Base-by-base conservation (phyloP, 495 filamentous ascomycete species). In the Hypoxylon fragiforme region DNA sequence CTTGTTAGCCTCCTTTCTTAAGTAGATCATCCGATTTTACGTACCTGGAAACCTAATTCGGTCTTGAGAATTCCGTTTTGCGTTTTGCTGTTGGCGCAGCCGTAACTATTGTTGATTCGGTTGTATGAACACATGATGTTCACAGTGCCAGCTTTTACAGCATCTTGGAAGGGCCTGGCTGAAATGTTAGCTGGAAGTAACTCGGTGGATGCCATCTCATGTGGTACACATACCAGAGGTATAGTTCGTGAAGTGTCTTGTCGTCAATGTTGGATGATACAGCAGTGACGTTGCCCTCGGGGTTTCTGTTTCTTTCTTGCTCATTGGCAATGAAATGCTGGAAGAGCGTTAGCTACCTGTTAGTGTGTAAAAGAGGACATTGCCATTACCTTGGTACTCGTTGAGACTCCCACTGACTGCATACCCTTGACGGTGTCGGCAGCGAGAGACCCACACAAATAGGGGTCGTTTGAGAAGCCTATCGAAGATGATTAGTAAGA, bases 91-190 rank as follows among this genome's bases (percentile, higher is more conserved):
- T 87, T 88, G 54, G 81, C 71, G 51, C 85, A 90, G 3, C 80
- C 79, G 46, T 85, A 85, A 1, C 79, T 83, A 31, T 81, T 81
- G 60, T 89, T 88, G 24, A 89, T 43, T 7, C 83, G 77, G 38
- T 87, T 79, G 54, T 90, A 90, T 3, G 82, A 85, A 68, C 85
- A 88, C 84, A 89, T 88, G 35, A 87, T 72, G 37, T 74, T 80
- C 1, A 77, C 83, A 2, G 77, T 80, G 4, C 81, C 78, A 1
- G 86, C 84, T 26, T 76, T 77, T 1, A 86, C 78, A 0, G 84
- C 82, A 57, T 89, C 80, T 22, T 80, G 78, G 66, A 89, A 90
- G 0, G 84, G 83, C 75, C 73, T 76, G 21, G 11, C n/a, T 9
- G 15, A 16, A n/a, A 44, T 21, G 44, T 63, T 32, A 53, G 48